Conservation (phyloP, 768 basidiomycete genomes). For the Suillus cothurnatus region DNA sequence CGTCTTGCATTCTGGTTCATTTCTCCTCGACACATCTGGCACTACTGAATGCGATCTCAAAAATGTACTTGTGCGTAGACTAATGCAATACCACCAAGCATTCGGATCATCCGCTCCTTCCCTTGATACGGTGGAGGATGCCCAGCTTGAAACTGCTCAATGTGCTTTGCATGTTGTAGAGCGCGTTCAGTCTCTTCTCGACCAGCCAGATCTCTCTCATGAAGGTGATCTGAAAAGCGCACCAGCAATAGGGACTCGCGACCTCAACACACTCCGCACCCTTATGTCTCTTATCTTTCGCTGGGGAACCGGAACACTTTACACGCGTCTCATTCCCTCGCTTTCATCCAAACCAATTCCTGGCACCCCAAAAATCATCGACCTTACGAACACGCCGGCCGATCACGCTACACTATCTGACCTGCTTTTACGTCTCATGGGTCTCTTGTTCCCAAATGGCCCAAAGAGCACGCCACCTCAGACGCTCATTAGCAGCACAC, state of each 20-base stretch:
- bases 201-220: constrained; percentile 8
- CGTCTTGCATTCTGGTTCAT: constrained; percentile 15
- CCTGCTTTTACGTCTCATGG: constrained; percentile 47
- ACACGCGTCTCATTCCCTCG: constrained; percentile 42
- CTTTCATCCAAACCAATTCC: constrained; percentile 38
- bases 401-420: constrained; percentile 47
- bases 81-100: constrained; percentile 20
- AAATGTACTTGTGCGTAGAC: constrained; percentile 10
- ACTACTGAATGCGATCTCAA: constrained; percentile 11
- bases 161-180: constrained; percentile 55
- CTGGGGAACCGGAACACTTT: constrained; percentile 65
- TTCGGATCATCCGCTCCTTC: constrained; percentile 16
- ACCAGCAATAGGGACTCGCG: constrained; percentile 60
- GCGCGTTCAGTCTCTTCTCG: constrained; percentile 48
- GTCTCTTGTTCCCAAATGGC: constrained; percentile 56
- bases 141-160: constrained; percentile 56
- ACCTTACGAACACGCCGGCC: constrained; percentile 43
- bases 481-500: constrained; percentile 60
- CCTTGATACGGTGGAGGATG: constrained; percentile 36
- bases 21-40: constrained; percentile 14
- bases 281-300: constrained; percentile 70
- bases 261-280: constrained; percentile 62
- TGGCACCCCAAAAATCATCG: constrained; percentile 40
- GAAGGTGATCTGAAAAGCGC: constrained; percentile 6
- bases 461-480: constrained; percentile 49